These are phyloP conservation scores for Amorphotheca resinae DNA, from an alignment of 495 filamentous ascomycete species.

Conservation along the genomic window DNA sequence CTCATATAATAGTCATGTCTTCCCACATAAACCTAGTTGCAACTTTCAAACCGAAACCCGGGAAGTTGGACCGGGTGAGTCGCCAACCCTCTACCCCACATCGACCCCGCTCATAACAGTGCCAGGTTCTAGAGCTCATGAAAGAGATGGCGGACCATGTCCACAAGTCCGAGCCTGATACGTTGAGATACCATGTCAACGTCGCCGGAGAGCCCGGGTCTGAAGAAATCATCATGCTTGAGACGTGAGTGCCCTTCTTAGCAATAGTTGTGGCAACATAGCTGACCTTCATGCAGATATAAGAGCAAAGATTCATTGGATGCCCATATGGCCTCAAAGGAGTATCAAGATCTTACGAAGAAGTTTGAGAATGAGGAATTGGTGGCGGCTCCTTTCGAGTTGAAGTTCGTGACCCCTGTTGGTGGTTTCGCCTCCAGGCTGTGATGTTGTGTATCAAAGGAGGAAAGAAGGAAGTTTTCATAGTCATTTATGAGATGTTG, in stretches of 20 bases:
- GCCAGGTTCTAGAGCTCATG: conserved; percentile 18
- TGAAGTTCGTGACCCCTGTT: conserved; percentile 16
- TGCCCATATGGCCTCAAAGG: conserved; percentile 10
- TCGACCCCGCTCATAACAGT: too few relatives aligned
- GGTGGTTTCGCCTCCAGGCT: conserved; percentile 16
- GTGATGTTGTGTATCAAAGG: conserved; percentile 3
- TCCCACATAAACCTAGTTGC: conserved; percentile 17
- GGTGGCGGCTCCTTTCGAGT: conserved; percentile 13
- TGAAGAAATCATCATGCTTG: conserved; percentile 20
- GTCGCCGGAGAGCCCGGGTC: conserved; percentile 17
- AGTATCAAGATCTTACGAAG: conserved; percentile 14
- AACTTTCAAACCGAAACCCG: conserved; percentile 17
- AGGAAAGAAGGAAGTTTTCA: not conserved
- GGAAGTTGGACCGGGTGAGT: conserved; percentile 19
- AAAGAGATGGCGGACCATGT: conserved; percentile 13
- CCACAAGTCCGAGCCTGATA: conserved; percentile 17
- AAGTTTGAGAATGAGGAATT: conserved; percentile 11
- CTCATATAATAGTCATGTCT: too few relatives aligned
- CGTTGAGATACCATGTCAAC: conserved; percentile 17
- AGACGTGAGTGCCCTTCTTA: conserved; percentile 8
- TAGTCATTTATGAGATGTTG: not conserved
- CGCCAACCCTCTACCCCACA: not conserved
- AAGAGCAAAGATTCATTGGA: conserved; percentile 13
- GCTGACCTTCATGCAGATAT: conserved; percentile 10
- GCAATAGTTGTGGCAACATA: not conserved